Percentiles rank a stretch among this genome's conserved stretches.
Conservation (phyloP, 306 rosid genomes). For the Biancaea sappan region DNA sequence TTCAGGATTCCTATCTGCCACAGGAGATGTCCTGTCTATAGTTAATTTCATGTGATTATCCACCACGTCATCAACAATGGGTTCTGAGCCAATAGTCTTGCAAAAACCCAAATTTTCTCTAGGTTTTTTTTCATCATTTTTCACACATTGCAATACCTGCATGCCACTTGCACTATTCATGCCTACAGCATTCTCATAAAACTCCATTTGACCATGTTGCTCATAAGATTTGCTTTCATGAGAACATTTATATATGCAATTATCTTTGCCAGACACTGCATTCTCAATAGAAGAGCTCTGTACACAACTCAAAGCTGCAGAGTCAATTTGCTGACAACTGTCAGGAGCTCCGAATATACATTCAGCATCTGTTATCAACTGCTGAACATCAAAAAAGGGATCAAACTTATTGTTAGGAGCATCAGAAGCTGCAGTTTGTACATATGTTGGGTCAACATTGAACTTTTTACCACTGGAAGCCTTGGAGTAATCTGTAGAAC, state of each 20-base stretch:
- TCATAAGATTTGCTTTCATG: slow-evolving; percentile 33
- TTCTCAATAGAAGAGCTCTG: slow-evolving; percentile 31
- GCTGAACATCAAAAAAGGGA: slow-evolving; percentile 17
- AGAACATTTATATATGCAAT: slow-evolving; percentile 23
- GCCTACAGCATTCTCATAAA: slow-evolving; percentile 32
- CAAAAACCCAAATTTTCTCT: slow-evolving; percentile 34
- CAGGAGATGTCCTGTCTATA: slow-evolving; percentile 42
- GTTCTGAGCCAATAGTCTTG: slow-evolving; percentile 35
- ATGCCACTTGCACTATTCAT: slow-evolving; percentile 20
- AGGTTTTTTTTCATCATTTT: slow-evolving; percentile 36
- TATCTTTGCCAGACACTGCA: slow-evolving; percentile 30
- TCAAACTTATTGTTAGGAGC: slow-evolving; percentile 9
- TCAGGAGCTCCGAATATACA: slow-evolving; percentile 27
- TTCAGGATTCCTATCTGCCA: slow-evolving; percentile 36
- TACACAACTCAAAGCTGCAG: slow-evolving; percentile 41
- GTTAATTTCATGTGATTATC: slow-evolving; percentile 43
- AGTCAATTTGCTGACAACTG: slow-evolving; percentile 32
- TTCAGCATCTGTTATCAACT: slow-evolving; percentile 34
- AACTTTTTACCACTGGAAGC: slow-evolving; percentile 28
- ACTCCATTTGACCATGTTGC: slow-evolving; percentile 31
- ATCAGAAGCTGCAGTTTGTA: slow-evolving; percentile 38
- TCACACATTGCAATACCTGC: slow-evolving; percentile 30
- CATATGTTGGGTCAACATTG: slow-evolving; percentile 8
- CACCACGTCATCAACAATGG: slow-evolving; percentile 31
- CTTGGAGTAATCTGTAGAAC: slow-evolving; percentile 32